Conservation (phyloP, 2,329 filamentous ascomycete genomes). For the Microcera coccophila region DNA sequence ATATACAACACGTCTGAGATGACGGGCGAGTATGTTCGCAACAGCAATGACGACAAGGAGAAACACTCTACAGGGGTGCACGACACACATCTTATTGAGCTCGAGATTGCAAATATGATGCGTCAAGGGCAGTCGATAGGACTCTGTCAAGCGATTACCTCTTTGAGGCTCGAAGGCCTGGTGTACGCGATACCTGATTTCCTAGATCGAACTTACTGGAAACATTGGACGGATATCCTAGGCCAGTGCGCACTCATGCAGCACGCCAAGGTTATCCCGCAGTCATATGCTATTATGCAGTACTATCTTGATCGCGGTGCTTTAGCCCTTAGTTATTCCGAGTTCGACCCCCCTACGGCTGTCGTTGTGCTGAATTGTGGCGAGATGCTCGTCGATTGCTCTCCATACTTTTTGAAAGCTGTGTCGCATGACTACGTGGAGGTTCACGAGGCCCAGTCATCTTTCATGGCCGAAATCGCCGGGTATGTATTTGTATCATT, state of each 20-base stretch:
- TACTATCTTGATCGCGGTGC: slow-evolving; percentile 6
- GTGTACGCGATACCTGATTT: slow-evolving; percentile 6
- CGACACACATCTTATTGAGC: slow-evolving; percentile 1
- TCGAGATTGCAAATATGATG: slow-evolving; percentile 5
- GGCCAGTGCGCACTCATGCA: slow-evolving; percentile 7
- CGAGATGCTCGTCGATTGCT: slow-evolving; percentile 5
- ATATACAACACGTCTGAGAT: too few species aligned
- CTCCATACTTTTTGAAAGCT: slow-evolving; percentile 3
- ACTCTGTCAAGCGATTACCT: slow-evolving; percentile 1
- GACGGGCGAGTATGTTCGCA: background rate
- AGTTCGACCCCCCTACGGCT: background rate
- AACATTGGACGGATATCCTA: background rate
- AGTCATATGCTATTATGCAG: slow-evolving; percentile 7
- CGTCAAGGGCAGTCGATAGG: background rate
- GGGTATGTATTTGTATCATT: slow-evolving; percentile 5
- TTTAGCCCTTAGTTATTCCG: background rate
- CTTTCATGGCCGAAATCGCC: slow-evolving; percentile 9
- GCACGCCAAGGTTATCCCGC: slow-evolving; percentile 10
- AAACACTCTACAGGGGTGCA: background rate
- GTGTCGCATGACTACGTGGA: background rate
- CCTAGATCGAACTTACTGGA: slow-evolving; percentile 3
- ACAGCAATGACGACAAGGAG: background rate
- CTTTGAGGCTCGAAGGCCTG: slow-evolving; percentile 4
- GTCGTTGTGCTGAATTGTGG: slow-evolving; percentile 8
- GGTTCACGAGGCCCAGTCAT: background rate